These are phyloP conservation scores for Pichia sp. DNA, from an alignment of 1,139 yeast genomes.

Conservation along the genomic window DNA sequence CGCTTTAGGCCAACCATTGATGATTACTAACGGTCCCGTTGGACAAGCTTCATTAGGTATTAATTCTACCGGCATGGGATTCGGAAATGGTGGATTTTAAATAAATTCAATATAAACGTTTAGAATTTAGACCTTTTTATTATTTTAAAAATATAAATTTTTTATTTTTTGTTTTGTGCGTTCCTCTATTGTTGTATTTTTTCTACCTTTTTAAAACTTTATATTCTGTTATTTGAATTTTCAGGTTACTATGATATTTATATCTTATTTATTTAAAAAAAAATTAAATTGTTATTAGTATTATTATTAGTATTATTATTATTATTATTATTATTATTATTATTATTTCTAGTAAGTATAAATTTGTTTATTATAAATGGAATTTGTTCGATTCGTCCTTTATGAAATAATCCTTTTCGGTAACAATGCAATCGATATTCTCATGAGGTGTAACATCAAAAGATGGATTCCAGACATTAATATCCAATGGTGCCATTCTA, in stretches of 20 bases:
- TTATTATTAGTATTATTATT: no score
- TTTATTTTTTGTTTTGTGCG: no score
- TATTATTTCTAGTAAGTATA: no score
- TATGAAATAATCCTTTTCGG: constrained; percentile 58
- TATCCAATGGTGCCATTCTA: constrained; percentile 82
- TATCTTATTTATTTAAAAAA: no score
- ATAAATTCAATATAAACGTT: neutral
- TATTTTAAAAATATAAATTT: no score
- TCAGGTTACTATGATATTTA: no score
- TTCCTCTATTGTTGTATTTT: no score
- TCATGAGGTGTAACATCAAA: constrained; percentile 88
- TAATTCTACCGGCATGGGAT: constrained; percentile 64
- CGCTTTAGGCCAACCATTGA: constrained; percentile 45
- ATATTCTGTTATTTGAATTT: no score
- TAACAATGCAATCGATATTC: constrained; percentile 80
- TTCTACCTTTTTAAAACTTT: neutral
- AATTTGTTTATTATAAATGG: constrained; percentile 34
- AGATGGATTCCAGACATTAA: constrained; percentile 92
- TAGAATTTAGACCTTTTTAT: neutral
- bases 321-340: no score
- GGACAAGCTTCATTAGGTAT: constrained; percentile 37
- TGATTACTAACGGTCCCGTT: constrained; percentile 55
- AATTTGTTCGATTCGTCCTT: constrained; percentile 44
- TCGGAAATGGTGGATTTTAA: constrained; percentile 41
- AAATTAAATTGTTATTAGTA: no score